Base-by-base conservation (phyloP, 345 rosid genomes). In the Kernera saxatilis region DNA sequence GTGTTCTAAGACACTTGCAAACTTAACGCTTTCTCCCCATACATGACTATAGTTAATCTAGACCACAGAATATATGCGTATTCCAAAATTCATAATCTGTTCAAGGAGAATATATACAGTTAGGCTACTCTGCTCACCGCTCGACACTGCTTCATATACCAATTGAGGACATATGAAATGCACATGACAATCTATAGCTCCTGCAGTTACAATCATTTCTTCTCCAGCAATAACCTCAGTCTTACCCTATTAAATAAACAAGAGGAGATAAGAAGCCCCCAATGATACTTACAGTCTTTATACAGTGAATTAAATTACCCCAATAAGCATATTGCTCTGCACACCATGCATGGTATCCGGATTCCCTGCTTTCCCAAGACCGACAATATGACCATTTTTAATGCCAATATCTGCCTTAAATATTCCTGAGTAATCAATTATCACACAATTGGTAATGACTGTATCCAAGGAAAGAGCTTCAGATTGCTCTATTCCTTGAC, bases 91-190 rank as follows among this genome's bases (percentile, higher is more conserved):
- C 27, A 11, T 14, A 32, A 45, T 26, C 9, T 56, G 14, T 35
- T 10, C 13, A 63, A 62, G 30, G 33, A 41, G 15, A 53, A 9
- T 49, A 72, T 53, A 55, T 36, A 57, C 43, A 65, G 58, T 45
- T 33, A 56, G 33, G 26, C 43, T 64, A 37, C 55, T 32, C 66
- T 60, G 43, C 95, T 84, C 68, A 94, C 99, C 99, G 53, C 99
- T 94, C 78, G 99, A 88, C 69, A 91, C 89, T 55, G 99, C 99
- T 73, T 94, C 97, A 66, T 86, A 79, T 9, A 83, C 91, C 71
- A 87, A 76, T 67, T 94, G 99, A 59, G 99, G 99, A 81, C 99
- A 94, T 73, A 89, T 89, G 85, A 91, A 94, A 80, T 94, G 99
- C 44, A 94, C 99, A 43, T 94, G 99, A 75, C 95, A 87, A 77